Percentiles rank a stretch among this genome's conserved stretches.
Evolutionary conservation across 2,329 filamentous ascomycete genomes (phyloP).

Genomic region (Nakataea oryzae): DNA sequence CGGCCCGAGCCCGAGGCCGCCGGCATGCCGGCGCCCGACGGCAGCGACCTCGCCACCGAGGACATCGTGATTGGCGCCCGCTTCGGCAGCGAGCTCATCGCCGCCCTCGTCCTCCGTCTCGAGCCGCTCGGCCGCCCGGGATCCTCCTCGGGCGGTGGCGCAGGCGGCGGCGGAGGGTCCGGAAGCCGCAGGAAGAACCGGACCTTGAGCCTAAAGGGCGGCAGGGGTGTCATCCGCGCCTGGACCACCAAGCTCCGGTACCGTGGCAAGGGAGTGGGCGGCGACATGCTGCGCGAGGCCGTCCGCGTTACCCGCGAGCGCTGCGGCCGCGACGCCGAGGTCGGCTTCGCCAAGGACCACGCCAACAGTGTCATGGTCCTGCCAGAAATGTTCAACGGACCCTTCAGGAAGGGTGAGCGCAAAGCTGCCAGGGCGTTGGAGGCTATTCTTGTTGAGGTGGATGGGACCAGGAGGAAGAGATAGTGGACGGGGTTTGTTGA

Average conservation of each 20-base stretch:
- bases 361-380: conserved; percentile 60
- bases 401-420: conserved; percentile 48
- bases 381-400: conserved; percentile 50
- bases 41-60: conserved; percentile 13
- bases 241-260: conserved; percentile 70
- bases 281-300: conserved; percentile 62
- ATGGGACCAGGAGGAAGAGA: conserved; percentile 34
- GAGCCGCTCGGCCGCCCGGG: conserved; percentile 25
- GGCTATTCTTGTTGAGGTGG: conserved; percentile 37
- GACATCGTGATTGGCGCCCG: conserved; percentile 56
- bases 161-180: not conserved
- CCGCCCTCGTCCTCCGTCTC: conserved; percentile 58
- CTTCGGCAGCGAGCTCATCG: conserved; percentile 60
- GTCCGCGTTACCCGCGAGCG: conserved; percentile 56
- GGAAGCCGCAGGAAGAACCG: conserved; percentile 21
- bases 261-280: conserved; percentile 61
- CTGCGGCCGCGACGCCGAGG: conserved; percentile 55
- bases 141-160: not conserved
- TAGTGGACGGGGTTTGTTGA: too few species aligned
- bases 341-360: conserved; percentile 68
- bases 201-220: conserved; percentile 36
- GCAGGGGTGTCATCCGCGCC: conserved; percentile 62
- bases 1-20: conserved; percentile 41
- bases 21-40: conserved; percentile 17
- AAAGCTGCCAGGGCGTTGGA: conserved; percentile 44